Evolutionary conservation across 495 filamentous ascomycete genomes (phyloP).

Genomic region (Chaetomium cochliodes): DNA sequence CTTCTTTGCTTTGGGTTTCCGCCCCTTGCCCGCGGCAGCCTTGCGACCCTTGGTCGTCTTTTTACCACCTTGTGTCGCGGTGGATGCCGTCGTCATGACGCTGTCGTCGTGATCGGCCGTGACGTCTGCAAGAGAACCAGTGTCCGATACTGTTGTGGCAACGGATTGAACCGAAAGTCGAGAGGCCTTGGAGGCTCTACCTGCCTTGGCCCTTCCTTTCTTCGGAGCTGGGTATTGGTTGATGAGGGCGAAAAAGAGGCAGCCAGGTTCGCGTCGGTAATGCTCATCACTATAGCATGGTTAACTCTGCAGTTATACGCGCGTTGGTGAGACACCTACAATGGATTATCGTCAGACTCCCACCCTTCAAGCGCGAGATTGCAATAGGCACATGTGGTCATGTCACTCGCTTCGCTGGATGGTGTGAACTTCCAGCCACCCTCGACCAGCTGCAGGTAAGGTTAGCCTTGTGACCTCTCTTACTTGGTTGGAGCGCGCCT

Average conservation of each 20-base stretch:
- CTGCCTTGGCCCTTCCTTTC: conserved; percentile 54
- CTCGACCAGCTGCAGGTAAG: conserved; percentile 67
- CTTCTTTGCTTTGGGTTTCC: conserved; percentile 59
- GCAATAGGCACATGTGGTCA: conserved; percentile 87
- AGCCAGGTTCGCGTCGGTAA: conserved; percentile 69
- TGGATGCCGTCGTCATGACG: conserved; percentile 60
- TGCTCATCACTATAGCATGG: conserved; percentile 72
- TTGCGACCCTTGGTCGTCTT: conserved; percentile 46
- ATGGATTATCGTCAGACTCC: conserved; percentile 86
- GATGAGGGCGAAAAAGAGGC: conserved; percentile 71
- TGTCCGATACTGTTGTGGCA: conserved; percentile 52
- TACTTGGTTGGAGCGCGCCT: conserved; percentile 24
- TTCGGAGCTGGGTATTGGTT: conserved; percentile 47
- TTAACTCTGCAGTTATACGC: conserved; percentile 21
- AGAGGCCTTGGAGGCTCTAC: conserved; percentile 65
- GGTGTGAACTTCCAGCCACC: conserved; percentile 94
- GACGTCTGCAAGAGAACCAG: conserved; percentile 51
- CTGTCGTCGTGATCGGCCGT: conserved; percentile 65
- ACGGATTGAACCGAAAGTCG: conserved; percentile 69
- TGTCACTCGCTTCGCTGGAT: conserved; percentile 72
- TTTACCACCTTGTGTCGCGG: conserved; percentile 53
- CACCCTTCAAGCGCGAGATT: conserved; percentile 81
- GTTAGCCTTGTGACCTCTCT: background rate
- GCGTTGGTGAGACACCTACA: conserved; percentile 51
- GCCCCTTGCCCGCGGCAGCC: conserved; percentile 35